phyloP scores from a whole-genome alignment of 371 early-diverging fungal species.

The Blakeslea trispora region DNA sequence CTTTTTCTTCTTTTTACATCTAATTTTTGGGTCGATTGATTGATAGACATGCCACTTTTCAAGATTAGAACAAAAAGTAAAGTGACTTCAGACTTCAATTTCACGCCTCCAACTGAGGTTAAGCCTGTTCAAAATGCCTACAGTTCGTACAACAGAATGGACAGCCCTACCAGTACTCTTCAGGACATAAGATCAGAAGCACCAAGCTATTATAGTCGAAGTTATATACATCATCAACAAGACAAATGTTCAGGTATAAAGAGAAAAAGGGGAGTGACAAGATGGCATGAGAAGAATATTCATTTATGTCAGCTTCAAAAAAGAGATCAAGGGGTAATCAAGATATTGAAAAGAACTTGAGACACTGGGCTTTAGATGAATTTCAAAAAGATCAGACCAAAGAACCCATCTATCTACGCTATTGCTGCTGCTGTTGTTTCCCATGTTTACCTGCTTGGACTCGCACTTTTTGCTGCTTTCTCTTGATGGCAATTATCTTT shows the following conservation, averaged over 20 bases:
- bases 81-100: conserved; percentile 3
- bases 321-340: neutral
- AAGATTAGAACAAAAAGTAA: conserved; percentile 3
- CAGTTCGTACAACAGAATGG: conserved; percentile 7
- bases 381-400: no score
- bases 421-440: neutral
- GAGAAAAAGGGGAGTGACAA: no score
- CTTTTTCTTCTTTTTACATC: neutral
- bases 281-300: no score
- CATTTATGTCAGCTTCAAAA: no score
- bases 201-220: neutral
- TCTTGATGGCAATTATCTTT: neutral
- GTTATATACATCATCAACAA: neutral
- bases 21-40: neutral
- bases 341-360: neutral
- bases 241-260: neutral
- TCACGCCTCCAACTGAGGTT: neutral
- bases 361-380: no score
- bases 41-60: conserved; percentile 2
- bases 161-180: neutral
- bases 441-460: neutral
- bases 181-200: neutral
- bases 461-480: neutral
- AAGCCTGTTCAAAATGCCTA: conserved; percentile 8
- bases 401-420: neutral